phyloP scores from a whole-genome alignment of 2,329 filamentous ascomycete species.

The Hyphodiscus sp. region DNA sequence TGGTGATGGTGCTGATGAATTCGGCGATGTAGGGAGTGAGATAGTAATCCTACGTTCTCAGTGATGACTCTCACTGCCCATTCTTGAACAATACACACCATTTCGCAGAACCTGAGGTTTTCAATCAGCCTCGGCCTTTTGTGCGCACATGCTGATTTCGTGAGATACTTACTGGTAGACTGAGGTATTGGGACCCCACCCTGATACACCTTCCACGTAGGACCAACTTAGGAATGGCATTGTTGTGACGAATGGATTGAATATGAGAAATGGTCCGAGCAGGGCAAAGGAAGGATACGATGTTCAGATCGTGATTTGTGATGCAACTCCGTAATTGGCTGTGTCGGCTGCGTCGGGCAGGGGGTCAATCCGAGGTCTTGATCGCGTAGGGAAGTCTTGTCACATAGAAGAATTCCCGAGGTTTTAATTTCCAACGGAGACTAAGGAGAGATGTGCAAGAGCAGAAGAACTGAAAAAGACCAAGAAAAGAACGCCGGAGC shows the following conservation, averaged over 20 bases:
- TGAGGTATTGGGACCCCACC: conserved; percentile 8
- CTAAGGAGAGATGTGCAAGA: too few relatives aligned
- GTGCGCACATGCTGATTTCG: not conserved
- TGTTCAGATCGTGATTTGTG: not conserved
- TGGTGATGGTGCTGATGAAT: conserved; percentile 45
- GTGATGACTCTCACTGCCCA: not conserved
- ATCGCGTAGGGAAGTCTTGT: too few relatives aligned
- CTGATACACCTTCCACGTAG: conserved; percentile 9
- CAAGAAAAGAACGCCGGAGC: too few relatives aligned
- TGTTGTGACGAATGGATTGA: not conserved
- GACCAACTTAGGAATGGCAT: conserved; percentile 9
- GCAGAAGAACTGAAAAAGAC: too few relatives aligned
- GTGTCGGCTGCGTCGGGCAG: not conserved
- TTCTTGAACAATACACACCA: conserved; percentile 1
- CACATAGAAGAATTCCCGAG: too few relatives aligned
- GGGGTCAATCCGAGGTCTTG: too few relatives aligned
- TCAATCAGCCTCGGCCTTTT: not conserved
- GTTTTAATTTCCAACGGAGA: too few relatives aligned
- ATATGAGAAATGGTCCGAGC: not conserved
- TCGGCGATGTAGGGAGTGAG: conserved; percentile 43
- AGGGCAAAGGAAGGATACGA: not conserved
- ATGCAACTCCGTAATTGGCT: not conserved
- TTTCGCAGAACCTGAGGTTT: conserved; percentile 9
- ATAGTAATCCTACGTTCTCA: conserved; percentile 39
- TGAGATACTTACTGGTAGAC: not conserved